These are phyloP conservation scores for Xanthoceras sorbifolium DNA, from an alignment of 345 rosid species.

Conservation along the genomic window DNA sequence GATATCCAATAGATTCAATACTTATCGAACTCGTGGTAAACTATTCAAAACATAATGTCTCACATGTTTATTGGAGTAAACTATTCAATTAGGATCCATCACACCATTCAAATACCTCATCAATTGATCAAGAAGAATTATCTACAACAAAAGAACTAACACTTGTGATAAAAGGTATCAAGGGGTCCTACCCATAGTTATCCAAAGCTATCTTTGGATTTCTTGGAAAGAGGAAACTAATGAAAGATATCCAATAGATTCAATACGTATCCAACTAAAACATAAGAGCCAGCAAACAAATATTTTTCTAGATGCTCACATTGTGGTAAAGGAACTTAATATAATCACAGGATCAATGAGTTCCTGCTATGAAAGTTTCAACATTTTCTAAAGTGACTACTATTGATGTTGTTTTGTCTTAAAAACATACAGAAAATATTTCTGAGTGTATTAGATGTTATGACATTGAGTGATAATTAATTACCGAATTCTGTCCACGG, in stretches of 20 bases:
- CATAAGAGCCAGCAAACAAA: not conserved
- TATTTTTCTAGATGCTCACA: not conserved
- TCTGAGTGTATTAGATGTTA: not conserved
- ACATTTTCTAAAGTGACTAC: not conserved
- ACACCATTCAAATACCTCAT: not conserved
- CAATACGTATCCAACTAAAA: not conserved
- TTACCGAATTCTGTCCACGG: conserved; percentile 99
- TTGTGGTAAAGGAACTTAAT: not conserved
- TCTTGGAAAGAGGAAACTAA: not conserved
- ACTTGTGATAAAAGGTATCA: not conserved
- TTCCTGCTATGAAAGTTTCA: not conserved
- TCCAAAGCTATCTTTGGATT: not conserved
- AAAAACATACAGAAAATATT: not conserved
- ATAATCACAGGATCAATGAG: not conserved
- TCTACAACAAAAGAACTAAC: not conserved
- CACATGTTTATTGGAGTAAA: not conserved
- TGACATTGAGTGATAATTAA: not conserved
- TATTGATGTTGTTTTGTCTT: conserved; percentile 5
- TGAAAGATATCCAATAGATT: not conserved
- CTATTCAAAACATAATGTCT: not conserved
- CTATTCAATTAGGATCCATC: not conserved
- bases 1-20: too few relatives aligned
- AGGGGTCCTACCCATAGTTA: not conserved
- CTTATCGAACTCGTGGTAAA: too few relatives aligned
- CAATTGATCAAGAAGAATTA: not conserved